phyloP scores from a whole-genome alignment of 176 grass and related monocot species.

The Thinopyrum elongatum region DNA sequence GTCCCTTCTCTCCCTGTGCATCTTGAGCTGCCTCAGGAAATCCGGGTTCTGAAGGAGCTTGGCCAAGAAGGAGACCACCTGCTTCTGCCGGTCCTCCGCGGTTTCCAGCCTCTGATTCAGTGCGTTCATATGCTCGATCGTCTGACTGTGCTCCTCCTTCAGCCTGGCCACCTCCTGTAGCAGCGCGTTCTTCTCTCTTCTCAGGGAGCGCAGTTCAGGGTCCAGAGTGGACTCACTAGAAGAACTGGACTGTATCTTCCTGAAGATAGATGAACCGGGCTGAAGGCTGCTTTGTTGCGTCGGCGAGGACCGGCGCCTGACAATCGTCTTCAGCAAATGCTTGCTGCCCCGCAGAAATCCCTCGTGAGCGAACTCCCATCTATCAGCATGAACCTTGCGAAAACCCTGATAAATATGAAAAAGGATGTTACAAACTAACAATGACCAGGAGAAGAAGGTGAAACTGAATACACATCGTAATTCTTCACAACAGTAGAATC shows the following conservation, averaged over 20 bases:
- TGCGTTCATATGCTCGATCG: constrained; percentile 65
- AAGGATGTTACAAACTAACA: constrained; percentile 24
- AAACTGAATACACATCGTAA: background rate
- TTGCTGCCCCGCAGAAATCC: constrained; percentile 70
- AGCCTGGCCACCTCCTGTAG: constrained; percentile 63
- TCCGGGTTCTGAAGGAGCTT: constrained; percentile 67
- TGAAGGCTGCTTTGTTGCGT: constrained; percentile 53
- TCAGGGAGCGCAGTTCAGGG: constrained; percentile 57
- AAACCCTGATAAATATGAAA: constrained; percentile 61
- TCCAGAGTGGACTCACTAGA: constrained; percentile 52
- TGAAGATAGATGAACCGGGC: constrained; percentile 12
- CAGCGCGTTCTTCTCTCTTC: constrained; percentile 52
- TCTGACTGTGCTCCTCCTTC: constrained; percentile 63
- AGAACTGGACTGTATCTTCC: constrained; percentile 30
- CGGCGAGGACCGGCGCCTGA: constrained; percentile 62
- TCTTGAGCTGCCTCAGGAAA: constrained; percentile 58
- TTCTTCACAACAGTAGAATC: background rate
- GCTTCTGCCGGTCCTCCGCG: constrained; percentile 73
- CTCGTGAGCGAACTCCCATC: constrained; percentile 97
- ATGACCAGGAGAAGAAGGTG: background rate
- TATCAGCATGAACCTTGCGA: constrained; percentile 80
- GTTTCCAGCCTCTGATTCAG: constrained; percentile 70
- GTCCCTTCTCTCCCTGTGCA: constrained; percentile 45
- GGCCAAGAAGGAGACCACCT: constrained; percentile 87
- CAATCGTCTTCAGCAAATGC: constrained; percentile 73